A percentile compares a stretch with the other conserved stretches of the same genome.
phyloP scores from a whole-genome alignment of 345 rosid species.

The Turnera subulata region DNA sequence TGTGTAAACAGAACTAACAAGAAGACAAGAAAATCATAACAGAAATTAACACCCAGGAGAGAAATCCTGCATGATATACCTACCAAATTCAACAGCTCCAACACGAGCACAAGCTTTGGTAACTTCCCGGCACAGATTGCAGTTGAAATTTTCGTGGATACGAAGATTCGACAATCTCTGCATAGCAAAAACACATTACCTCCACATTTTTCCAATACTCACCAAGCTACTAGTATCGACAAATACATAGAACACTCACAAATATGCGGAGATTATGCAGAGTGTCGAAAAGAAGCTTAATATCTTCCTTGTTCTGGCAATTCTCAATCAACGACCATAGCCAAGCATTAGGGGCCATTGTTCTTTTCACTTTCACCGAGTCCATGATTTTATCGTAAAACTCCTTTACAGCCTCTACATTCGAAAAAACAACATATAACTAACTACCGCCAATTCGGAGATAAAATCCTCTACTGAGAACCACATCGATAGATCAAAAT shows the following conservation, averaged over 20 bases:
- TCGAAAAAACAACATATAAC: constrained; percentile 6
- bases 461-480: background rate
- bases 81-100: constrained; percentile 75
- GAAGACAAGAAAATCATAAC: background rate
- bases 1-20: constrained; percentile 1
- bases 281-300: constrained; percentile 59
- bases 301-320: constrained; percentile 61
- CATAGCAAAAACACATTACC: constrained; percentile 20
- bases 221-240: no score
- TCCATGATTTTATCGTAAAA: constrained; percentile 51
- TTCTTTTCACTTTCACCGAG: constrained; percentile 52
- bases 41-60: no score
- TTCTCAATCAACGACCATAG: constrained; percentile 68
- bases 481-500: constrained; percentile 11
- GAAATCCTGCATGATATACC: no score
- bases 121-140: constrained; percentile 78
- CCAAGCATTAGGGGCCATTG: constrained; percentile 87
- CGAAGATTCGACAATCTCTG: constrained; percentile 86
- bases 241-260: constrained; percentile 40
- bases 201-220: background rate
- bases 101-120: constrained; percentile 67
- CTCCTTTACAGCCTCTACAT: constrained; percentile 72
- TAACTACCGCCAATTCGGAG: no score
- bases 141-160: constrained; percentile 70
- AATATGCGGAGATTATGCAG: constrained; percentile 68